Percentiles rank a stretch among this genome's conserved stretches.
Evolutionary conservation across 345 rosid species (phyloP).

Genomic region (Hypericum androsaemum): DNA sequence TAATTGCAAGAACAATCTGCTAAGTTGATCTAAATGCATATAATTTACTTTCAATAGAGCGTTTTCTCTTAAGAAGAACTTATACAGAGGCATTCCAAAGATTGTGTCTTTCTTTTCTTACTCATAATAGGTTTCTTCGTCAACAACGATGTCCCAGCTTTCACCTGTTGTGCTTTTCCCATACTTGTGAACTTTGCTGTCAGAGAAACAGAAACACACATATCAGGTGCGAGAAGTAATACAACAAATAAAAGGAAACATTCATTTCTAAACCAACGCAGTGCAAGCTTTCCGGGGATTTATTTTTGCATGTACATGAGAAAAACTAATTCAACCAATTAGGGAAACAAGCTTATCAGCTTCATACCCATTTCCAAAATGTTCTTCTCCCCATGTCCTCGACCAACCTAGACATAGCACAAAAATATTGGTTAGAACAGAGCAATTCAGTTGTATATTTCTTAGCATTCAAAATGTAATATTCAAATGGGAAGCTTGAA

Average conservation of each 20-base stretch:
- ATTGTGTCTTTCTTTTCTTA: conserved; percentile 27
- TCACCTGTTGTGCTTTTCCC: conserved; percentile 94
- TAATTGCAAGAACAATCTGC: not conserved
- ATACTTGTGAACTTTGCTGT: conserved; percentile 95
- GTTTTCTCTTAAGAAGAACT: too few relatives aligned
- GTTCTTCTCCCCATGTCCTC: conserved; percentile 99
- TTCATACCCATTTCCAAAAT: conserved; percentile 88
- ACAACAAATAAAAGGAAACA: too few relatives aligned
- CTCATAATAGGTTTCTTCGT: conserved; percentile 89
- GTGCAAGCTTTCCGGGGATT: too few relatives aligned
- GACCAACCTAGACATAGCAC: conserved; percentile 63
- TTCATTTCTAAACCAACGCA: too few relatives aligned
- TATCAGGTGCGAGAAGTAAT: conserved; percentile 4
- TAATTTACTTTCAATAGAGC: too few relatives aligned
- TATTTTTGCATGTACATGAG: too few relatives aligned
- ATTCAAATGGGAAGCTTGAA: not conserved
- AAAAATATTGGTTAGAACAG: conserved; percentile 1
- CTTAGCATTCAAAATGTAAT: not conserved
- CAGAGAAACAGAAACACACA: not conserved
- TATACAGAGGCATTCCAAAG: not conserved
- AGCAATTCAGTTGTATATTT: not conserved
- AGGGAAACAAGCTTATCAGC: conserved; percentile 4
- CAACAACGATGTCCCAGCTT: conserved; percentile 95
- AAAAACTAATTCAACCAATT: not conserved
- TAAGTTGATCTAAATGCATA: not conserved